A percentile compares a stretch with the other conserved stretches of the same genome.
Conservation (phyloP, 2,329 filamentous ascomycete genomes). For the Zasmidium citrigriseum region DNA sequence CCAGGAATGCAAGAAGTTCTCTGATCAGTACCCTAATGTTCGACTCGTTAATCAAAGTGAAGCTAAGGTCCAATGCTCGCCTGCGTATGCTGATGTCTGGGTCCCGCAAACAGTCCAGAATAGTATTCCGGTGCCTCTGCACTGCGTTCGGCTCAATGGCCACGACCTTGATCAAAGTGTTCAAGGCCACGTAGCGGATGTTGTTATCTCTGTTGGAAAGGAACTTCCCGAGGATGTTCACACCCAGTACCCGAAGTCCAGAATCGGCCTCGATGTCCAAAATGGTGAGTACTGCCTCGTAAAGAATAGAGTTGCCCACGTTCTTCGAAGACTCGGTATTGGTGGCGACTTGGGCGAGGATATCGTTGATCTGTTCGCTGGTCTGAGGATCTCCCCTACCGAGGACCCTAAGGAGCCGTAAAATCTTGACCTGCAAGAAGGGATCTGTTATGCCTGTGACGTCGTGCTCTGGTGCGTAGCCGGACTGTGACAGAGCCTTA, state of each 20-base stretch:
- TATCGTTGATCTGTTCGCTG: conserved; percentile 98
- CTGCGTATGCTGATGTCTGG: conserved; percentile 97
- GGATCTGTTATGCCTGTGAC: conserved; percentile 95
- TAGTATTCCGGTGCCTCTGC: conserved; percentile 94
- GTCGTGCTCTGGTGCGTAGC: conserved; percentile 96
- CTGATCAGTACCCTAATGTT: conserved; percentile 93
- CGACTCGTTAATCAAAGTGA: conserved; percentile 94
- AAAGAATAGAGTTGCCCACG: conserved; percentile 95
- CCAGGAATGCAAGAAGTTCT: conserved; percentile 90
- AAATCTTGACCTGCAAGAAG: conserved; percentile 94
- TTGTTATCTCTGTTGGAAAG: conserved; percentile 99
- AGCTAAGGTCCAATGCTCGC: conserved; percentile 94
- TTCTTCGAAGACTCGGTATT: conserved; percentile 99
- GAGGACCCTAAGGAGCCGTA: conserved; percentile 81
- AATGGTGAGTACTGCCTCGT: conserved; percentile 95
- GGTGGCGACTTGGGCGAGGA: conserved; percentile 85
- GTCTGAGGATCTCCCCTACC: conserved; percentile 82
- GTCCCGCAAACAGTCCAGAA: conserved; percentile 91
- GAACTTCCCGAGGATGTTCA: conserved; percentile 98
- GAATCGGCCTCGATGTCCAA: conserved; percentile 98
- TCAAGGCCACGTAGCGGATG: conserved; percentile 95
- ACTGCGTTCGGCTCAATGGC: conserved; percentile 97
- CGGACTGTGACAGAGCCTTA: conserved; percentile 89
- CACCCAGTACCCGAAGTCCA: conserved; percentile 86
- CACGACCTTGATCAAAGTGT: conserved; percentile 96